Evolutionary conservation across 768 basidiomycete species (phyloP).

Genomic region (Suillus variegatus): DNA sequence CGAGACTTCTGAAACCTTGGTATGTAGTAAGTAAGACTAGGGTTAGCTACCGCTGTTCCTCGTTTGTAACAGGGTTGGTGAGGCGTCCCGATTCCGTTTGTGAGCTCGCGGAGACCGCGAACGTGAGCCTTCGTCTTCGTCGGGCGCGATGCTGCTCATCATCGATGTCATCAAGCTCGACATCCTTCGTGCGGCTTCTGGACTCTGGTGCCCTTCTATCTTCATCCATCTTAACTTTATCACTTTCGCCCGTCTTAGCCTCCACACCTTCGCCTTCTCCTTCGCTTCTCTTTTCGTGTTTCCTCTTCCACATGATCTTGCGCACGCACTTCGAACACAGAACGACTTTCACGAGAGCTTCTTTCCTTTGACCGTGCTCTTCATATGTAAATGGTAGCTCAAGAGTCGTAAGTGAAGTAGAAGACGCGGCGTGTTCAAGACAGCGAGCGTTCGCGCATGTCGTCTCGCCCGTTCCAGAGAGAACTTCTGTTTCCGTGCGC

Average conservation of each 20-base stretch:
- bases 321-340: constrained; percentile 76
- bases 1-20: not conserved
- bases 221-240: not conserved
- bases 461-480: constrained; percentile 81
- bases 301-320: constrained; percentile 87
- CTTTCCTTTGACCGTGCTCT: constrained; percentile 74
- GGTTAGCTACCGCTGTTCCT: not conserved
- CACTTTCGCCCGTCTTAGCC: constrained; percentile 3
- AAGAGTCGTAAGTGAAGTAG: constrained; percentile 59
- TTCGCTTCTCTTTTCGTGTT: constrained; percentile 53
- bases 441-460: constrained; percentile 93
- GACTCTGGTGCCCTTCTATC: not conserved
- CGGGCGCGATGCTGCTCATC: not conserved
- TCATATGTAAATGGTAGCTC: constrained; percentile 90
- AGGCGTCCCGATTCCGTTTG: not conserved
- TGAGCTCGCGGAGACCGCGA: constrained; percentile 30
- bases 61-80: not conserved
- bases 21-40: not conserved
- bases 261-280: not conserved
- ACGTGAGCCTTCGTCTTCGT: constrained; percentile 22
- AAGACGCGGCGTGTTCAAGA: constrained; percentile 51
- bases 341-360: constrained; percentile 89
- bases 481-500: constrained; percentile 90
- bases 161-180: not conserved
- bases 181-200: constrained; percentile 2